Conservation (phyloP, 768 basidiomycete species). For the Russula sp. region DNA sequence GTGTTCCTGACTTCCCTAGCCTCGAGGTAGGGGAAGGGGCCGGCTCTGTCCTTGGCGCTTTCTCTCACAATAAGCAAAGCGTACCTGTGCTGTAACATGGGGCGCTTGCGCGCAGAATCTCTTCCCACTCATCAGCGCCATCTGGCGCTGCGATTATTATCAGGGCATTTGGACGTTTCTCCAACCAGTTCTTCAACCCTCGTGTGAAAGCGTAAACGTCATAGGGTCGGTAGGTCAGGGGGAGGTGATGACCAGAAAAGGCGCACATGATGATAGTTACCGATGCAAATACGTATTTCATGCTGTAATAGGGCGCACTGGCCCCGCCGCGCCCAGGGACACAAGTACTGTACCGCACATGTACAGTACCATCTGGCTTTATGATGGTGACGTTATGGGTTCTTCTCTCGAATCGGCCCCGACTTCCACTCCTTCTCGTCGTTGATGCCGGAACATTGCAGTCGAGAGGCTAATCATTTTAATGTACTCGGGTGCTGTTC, state of each 20-base stretch:
- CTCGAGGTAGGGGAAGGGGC: too few species aligned
- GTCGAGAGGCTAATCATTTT: too few species aligned
- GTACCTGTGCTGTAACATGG: neutral
- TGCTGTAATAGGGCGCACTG: constrained; percentile 1
- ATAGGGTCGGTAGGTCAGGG: neutral
- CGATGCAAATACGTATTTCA: neutral
- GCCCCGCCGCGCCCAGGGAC: neutral
- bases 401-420: neutral
- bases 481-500: too few species aligned
- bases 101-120: neutral
- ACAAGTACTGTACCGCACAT: neutral
- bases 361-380: neutral
- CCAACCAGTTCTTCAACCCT: neutral
- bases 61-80: neutral
- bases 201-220: neutral
- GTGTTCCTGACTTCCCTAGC: too few species aligned
- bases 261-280: neutral
- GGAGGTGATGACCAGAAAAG: neutral
- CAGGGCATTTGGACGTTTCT: neutral
- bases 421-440: neutral
- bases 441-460: too few species aligned
- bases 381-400: neutral
- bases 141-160: neutral
- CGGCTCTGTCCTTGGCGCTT: too few species aligned
- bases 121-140: neutral